Percentiles rank a stretch among this genome's conserved stretches.
phyloP scores from a whole-genome alignment of 2,329 filamentous ascomycete genomes.

The Trichophyton rubrum region DNA sequence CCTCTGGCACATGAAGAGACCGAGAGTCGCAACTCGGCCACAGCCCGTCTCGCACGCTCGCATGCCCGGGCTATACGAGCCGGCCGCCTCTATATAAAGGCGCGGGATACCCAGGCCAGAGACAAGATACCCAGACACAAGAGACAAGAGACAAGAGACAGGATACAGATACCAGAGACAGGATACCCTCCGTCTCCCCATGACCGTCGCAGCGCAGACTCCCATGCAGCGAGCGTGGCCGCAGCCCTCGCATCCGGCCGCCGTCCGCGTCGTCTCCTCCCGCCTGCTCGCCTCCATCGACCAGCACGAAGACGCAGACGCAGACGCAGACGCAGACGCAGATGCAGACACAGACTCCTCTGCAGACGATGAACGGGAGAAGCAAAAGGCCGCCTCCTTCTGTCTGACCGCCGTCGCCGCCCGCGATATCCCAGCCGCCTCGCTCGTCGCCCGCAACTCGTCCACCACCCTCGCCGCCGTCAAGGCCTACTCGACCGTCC shows the following conservation, averaged over 20 bases:
- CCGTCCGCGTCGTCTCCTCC: too few relatives aligned
- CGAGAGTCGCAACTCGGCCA: too few relatives aligned
- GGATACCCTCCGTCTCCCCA: not conserved
- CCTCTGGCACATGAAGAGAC: too few relatives aligned
- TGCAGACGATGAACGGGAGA: slow-evolving; percentile 18
- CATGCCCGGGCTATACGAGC: too few relatives aligned
- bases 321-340: too few relatives aligned
- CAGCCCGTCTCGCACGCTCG: too few relatives aligned
- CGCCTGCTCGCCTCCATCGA: not conserved
- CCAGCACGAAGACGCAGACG: too few relatives aligned
- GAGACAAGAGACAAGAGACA: too few relatives aligned
- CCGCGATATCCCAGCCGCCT: slow-evolving; percentile 47
- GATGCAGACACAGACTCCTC: slow-evolving; percentile 6
- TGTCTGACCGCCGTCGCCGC: slow-evolving; percentile 49
- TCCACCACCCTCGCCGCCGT: slow-evolving; percentile 29
- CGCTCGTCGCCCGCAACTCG: slow-evolving; percentile 52
- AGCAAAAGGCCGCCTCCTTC: slow-evolving; percentile 34
- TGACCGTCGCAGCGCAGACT: not conserved
- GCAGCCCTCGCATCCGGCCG: not conserved
- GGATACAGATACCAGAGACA: too few relatives aligned
- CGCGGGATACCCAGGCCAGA: too few relatives aligned
- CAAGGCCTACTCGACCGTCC: slow-evolving; percentile 52
- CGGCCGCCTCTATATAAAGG: too few relatives aligned
- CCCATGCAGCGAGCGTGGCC: not conserved
- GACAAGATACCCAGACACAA: too few relatives aligned